A percentile compares a stretch with the other conserved stretches of the same genome.
Conservation (phyloP, 2,329 filamentous ascomycete species). For the Chrysoporthe puriensis region DNA sequence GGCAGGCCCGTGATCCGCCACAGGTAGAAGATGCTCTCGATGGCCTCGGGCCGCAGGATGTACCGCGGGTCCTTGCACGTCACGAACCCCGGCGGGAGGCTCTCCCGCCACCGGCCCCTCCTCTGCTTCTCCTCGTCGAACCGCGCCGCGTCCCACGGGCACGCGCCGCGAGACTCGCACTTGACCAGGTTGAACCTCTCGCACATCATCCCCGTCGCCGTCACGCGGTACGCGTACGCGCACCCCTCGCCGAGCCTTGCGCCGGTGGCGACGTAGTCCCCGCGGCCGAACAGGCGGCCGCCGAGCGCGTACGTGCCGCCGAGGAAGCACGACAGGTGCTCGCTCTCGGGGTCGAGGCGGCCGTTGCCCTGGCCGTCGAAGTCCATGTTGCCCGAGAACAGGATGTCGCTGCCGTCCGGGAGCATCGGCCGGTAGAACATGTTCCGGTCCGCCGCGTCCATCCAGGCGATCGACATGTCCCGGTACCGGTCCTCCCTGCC, state of each 20-base stretch:
- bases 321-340: constrained; percentile 72
- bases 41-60: constrained; percentile 45
- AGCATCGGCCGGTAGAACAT: constrained; percentile 69
- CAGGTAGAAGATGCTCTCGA: constrained; percentile 51
- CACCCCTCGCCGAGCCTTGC: constrained; percentile 63
- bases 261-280: constrained; percentile 58
- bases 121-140: constrained; percentile 33
- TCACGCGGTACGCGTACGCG: constrained; percentile 63
- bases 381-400: constrained; percentile 56
- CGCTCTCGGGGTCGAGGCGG: constrained; percentile 38
- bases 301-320: constrained; percentile 73
- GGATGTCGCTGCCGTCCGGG: constrained; percentile 59
- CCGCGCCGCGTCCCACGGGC: constrained; percentile 48
- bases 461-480: constrained; percentile 64
- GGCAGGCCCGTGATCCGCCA: constrained; percentile 55
- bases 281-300: constrained; percentile 60
- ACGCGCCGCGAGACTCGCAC: constrained; percentile 41
- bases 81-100: constrained; percentile 62
- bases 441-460: constrained; percentile 61
- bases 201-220: constrained; percentile 63
- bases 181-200: constrained; percentile 56
- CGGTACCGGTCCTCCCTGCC: constrained; percentile 61
- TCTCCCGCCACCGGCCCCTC: constrained; percentile 32
- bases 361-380: constrained; percentile 34
- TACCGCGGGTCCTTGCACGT: constrained; percentile 56